A percentile compares a stretch with the other conserved stretches of the same genome.
These are phyloP conservation scores for Diospyros lotus DNA, from an alignment of 148 eudicot genomes.

Conservation along the genomic window DNA sequence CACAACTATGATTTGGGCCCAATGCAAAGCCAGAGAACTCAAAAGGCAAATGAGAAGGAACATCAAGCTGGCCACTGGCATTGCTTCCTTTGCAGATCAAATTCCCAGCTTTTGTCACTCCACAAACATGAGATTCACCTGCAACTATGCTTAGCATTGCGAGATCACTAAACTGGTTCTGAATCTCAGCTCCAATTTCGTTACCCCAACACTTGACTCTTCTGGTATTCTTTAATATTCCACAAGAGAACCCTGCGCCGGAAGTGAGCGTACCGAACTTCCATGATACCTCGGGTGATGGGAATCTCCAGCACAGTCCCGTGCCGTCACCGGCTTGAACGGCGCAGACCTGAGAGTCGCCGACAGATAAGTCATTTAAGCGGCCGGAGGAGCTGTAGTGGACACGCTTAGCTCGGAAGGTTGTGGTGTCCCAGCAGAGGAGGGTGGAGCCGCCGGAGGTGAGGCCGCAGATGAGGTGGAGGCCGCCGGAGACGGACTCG, in stretches of 20 bases:
- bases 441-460: constrained; percentile 38
- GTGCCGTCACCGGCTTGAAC: constrained; percentile 26
- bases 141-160: constrained; percentile 47
- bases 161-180: constrained; percentile 35
- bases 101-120: constrained; percentile 34
- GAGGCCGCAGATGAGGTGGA: constrained; percentile 38
- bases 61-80: constrained; percentile 35
- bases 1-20: constrained; percentile 48
- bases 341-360: constrained; percentile 39
- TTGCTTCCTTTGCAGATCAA: constrained; percentile 53
- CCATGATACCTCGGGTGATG: constrained; percentile 16
- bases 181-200: constrained; percentile 40
- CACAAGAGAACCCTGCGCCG: constrained; percentile 52
- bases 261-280: constrained; percentile 35
- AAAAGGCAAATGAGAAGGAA: constrained; percentile 29
- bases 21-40: constrained; percentile 38
- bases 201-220: constrained; percentile 51
- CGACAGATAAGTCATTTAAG: constrained; percentile 30
- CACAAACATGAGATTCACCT: constrained; percentile 59
- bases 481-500: constrained; percentile 46
- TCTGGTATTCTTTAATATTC: constrained; percentile 30
- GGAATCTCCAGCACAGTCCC: constrained; percentile 38
- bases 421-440: constrained; percentile 44
- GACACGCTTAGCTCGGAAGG: constrained; percentile 19
- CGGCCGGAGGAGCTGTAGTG: constrained; percentile 22